Conservation (phyloP, 2,329 filamentous ascomycete genomes). For the Pseudogymnoascus sp. region DNA sequence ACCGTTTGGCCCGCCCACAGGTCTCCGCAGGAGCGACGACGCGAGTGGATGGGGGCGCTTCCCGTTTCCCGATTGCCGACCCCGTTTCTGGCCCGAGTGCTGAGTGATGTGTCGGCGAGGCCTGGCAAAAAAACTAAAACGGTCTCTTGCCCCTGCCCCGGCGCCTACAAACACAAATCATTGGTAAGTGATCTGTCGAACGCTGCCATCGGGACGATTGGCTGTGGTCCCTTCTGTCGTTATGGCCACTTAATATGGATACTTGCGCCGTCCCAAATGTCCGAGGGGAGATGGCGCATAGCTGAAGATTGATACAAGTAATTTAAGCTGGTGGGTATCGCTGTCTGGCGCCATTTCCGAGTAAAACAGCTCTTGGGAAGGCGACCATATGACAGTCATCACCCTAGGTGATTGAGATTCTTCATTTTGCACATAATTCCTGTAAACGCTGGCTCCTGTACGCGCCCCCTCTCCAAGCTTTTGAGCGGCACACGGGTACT, state of each 20-base stretch:
- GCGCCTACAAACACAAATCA: not conserved
- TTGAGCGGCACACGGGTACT: not conserved
- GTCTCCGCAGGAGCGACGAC: not conserved
- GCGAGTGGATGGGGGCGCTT: slow-evolving; percentile 3
- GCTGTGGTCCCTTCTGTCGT: not conserved
- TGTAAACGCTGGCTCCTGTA: not conserved
- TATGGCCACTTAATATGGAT: not conserved
- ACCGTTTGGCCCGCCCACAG: not conserved
- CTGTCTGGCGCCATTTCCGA: not conserved
- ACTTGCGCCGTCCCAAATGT: not conserved
- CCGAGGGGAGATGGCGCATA: not conserved
- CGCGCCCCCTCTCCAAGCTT: not conserved
- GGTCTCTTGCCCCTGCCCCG: not conserved
- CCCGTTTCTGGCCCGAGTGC: slow-evolving; percentile 3
- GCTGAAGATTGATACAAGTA: not conserved
- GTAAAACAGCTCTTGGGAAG: not conserved
- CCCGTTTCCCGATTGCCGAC: slow-evolving; percentile 2
- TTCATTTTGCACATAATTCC: not conserved
- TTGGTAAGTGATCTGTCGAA: not conserved
- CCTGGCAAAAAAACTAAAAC: not conserved
- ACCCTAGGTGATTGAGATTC: not conserved
- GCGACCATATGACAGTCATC: not conserved
- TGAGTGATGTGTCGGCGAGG: not conserved
- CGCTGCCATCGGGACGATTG: not conserved
- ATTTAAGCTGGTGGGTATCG: not conserved